A percentile compares a stretch with the other conserved stretches of the same genome.
phyloP scores from a whole-genome alignment of 257 asterid species.

The Salvia miltiorrhiza region DNA sequence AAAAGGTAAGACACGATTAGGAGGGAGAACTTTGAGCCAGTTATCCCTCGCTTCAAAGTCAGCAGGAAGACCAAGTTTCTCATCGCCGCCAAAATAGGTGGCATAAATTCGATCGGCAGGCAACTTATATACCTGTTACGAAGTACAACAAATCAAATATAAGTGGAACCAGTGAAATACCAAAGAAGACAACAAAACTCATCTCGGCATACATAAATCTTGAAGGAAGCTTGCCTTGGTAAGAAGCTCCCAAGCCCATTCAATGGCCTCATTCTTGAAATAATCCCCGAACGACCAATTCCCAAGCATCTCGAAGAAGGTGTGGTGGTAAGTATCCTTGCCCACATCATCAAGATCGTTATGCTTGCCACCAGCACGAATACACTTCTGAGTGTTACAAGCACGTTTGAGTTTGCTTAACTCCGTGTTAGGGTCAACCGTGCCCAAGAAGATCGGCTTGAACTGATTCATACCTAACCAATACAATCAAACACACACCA shows the following conservation, averaged over 20 bases:
- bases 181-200: neutral
- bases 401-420: constrained; percentile 89
- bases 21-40: constrained; percentile 90
- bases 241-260: constrained; percentile 96
- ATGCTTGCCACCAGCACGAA: constrained; percentile 98
- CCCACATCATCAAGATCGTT: constrained; percentile 98
- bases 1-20: constrained; percentile 78
- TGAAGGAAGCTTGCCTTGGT: constrained; percentile 52
- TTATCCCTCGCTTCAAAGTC: constrained; percentile 76
- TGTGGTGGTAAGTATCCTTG: constrained; percentile 97
- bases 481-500: neutral
- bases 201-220: neutral
- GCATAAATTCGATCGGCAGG: constrained; percentile 77
- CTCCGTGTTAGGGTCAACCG: constrained; percentile 82
- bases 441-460: constrained; percentile 92
- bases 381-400: constrained; percentile 96
- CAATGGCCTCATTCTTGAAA: constrained; percentile 82
- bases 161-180: neutral
- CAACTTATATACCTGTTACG: constrained; percentile 56
- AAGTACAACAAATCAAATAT: neutral
- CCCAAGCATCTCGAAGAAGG: constrained; percentile 99
- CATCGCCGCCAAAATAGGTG: constrained; percentile 98
- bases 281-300: constrained; percentile 98
- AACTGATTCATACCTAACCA: constrained; percentile 93
- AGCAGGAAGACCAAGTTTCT: constrained; percentile 81